Evolutionary conservation across 1,139 yeast genomes (phyloP), one percentile per base, ranked within the genome.

Genomic region (Pichia sp.): DNA sequence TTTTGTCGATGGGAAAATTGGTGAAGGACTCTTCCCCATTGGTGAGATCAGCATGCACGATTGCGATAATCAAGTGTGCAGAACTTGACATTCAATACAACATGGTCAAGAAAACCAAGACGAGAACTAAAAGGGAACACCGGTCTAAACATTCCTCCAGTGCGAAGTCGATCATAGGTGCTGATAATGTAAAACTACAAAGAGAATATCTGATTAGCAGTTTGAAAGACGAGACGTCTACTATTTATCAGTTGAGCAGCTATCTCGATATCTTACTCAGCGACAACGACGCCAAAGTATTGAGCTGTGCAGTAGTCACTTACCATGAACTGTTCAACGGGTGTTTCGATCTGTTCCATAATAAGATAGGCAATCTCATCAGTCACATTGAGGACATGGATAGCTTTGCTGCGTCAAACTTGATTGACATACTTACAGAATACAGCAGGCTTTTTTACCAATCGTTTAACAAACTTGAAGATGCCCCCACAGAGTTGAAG

Each of bases 1-100:
- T 85, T 8, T 74, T 90, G 47, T 86, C 95, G 42, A 75, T 93
- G 58, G 84, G 83, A 59, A 80, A 87, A 62, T 76, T 87, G 4
- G 69, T 80, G 3, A 69, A 77, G 8, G 99, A 95, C 64, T 78
- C 85, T 3, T 82, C 95, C 3, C 83, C 96, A 0, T 66, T 77
- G 26, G 99, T 93, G 3, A 76, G 99, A 59, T 73, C 84, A 44
- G 85, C 96, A 1, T 81, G 95, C 1, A 93, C 95, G 1, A 75
- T 84, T 48, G 87, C 96, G 0, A 76, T 91, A 34, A 77, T 82
- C 7, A 89, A 87, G 60, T 78, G 89, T 28, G 80, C 68, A 55
- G 69, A 65, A 8, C 69, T 76, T 16, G 79, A 78, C 31, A 62
- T 52, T 16, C 56, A 53, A 6, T 62, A 72, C 59, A 74, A 71